Conservation (phyloP, 257 asterid species). For the Solanum paucissectum region DNA sequence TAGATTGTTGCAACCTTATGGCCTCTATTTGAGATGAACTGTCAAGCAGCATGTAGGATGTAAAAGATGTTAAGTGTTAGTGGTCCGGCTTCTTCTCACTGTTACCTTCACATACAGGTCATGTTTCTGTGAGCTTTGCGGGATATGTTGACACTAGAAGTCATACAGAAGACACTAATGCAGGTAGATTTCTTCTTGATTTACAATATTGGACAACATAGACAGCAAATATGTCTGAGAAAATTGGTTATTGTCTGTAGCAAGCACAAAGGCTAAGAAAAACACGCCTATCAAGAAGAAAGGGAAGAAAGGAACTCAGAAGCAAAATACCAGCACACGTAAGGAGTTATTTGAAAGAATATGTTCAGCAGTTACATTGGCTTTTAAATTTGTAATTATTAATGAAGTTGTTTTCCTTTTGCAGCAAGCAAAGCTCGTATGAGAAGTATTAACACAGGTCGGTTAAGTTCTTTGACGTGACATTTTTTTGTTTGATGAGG, state of each 20-base stretch:
- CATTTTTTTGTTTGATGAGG: background rate
- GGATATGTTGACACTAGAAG: conserved; percentile 6
- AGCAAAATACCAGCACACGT: conserved; percentile 1
- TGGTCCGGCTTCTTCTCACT: background rate
- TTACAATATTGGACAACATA: background rate
- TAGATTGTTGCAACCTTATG: background rate
- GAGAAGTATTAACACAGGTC: conserved; percentile 10
- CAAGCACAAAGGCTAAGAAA: background rate
- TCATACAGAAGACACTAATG: background rate
- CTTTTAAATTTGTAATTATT: background rate
- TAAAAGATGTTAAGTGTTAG: background rate
- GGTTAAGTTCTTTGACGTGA: background rate
- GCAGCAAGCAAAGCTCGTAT: conserved; percentile 6
- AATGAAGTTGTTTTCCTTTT: background rate
- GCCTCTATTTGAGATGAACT: background rate
- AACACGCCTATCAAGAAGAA: background rate
- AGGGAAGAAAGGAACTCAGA: background rate
- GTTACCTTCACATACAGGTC: background rate
- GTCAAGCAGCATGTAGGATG: background rate
- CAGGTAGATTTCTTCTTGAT: background rate
- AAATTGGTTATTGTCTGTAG: background rate
- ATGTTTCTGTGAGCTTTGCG: conserved; percentile 8
- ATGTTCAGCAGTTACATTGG: background rate
- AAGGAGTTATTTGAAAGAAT: background rate
- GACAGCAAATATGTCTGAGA: background rate